Evolutionary conservation across 257 asterid species (phyloP).

Genomic region (Nyctanthes arbortristis): DNA sequence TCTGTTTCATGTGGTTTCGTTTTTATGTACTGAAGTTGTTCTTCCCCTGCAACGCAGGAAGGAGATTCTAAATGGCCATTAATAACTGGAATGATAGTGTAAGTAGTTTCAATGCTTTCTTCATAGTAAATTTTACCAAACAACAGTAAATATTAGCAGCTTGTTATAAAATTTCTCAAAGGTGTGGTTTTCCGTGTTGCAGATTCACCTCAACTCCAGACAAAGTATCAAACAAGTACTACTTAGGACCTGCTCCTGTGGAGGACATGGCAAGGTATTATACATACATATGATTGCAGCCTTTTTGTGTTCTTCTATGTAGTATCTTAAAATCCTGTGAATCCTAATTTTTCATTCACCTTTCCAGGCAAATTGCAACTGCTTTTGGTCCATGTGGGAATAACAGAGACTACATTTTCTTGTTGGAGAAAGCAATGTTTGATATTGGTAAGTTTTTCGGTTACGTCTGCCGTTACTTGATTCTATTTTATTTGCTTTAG

Average conservation of each 20-base stretch:
- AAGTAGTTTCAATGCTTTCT: constrained; percentile 26
- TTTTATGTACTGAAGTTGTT: background rate
- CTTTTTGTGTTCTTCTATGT: background rate
- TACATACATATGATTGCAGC: background rate
- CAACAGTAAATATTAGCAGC: background rate
- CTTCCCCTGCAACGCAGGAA: constrained; percentile 48
- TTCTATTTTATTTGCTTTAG: background rate
- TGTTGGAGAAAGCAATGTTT: constrained; percentile 63
- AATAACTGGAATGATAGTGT: constrained; percentile 75
- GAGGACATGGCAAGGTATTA: constrained; percentile 67
- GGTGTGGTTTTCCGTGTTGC: constrained; percentile 15
- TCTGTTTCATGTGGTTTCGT: background rate
- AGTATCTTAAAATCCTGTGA: background rate
- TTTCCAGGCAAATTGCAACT: constrained; percentile 53
- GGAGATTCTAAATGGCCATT: constrained; percentile 60
- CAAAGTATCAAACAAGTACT: constrained; percentile 72
- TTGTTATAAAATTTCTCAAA: background rate
- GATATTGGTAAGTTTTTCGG: constrained; percentile 59
- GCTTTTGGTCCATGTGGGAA: constrained; percentile 59
- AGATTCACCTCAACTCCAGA: constrained; percentile 91
- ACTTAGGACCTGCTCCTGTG: constrained; percentile 89
- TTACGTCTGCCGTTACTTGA: too few relatives aligned
- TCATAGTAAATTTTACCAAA: too few relatives aligned
- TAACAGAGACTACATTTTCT: constrained; percentile 53
- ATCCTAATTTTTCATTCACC: background rate